These are phyloP conservation scores for Cordyceps sp. DNA, from an alignment of 2,329 filamentous ascomycete species.

Conservation along the genomic window DNA sequence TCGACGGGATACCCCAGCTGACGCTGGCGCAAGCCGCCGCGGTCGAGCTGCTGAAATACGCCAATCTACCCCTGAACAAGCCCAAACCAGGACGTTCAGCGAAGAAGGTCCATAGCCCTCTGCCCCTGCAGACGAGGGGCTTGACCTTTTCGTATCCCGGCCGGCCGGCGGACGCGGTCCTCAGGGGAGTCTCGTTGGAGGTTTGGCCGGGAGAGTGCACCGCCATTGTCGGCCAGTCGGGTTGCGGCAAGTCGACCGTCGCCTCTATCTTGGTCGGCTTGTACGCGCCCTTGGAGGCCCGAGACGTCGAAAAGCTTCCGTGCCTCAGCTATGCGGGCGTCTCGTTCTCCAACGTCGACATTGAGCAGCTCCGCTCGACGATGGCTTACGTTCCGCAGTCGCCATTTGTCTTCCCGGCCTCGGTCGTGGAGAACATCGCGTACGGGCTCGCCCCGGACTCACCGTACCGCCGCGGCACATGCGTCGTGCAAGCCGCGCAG, in stretches of 20 bases:
- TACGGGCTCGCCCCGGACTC: slow-evolving; percentile 53
- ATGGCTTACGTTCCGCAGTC: slow-evolving; percentile 55
- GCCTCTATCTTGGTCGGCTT: slow-evolving; percentile 58
- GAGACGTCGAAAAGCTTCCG: neutral
- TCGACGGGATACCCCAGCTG: slow-evolving; percentile 67
- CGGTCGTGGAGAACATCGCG: slow-evolving; percentile 63
- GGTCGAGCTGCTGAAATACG: slow-evolving; percentile 53
- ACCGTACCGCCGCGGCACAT: slow-evolving; percentile 24
- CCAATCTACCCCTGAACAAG: slow-evolving; percentile 34
- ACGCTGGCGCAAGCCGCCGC: slow-evolving; percentile 58
- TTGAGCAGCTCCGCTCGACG: slow-evolving; percentile 37
- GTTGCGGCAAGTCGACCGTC: slow-evolving; percentile 83
- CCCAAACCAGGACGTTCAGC: slow-evolving; percentile 41
- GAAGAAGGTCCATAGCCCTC: slow-evolving; percentile 8
- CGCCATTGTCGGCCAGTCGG: slow-evolving; percentile 70
- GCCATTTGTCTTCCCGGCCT: slow-evolving; percentile 62
- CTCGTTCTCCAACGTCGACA: slow-evolving; percentile 42
- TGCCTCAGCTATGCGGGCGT: slow-evolving; percentile 41
- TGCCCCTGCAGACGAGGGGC: slow-evolving; percentile 30
- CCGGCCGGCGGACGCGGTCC: slow-evolving; percentile 30
- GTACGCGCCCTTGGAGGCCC: slow-evolving; percentile 28
- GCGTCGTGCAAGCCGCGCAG: slow-evolving; percentile 34
- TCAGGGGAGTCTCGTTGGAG: slow-evolving; percentile 48
- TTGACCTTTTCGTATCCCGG: slow-evolving; percentile 59
- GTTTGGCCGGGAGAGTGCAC: slow-evolving; percentile 49